Percentiles rank a stretch among this genome's conserved stretches.
Evolutionary conservation across 768 basidiomycete species (phyloP).

Genomic region (Boletus fagicola): DNA sequence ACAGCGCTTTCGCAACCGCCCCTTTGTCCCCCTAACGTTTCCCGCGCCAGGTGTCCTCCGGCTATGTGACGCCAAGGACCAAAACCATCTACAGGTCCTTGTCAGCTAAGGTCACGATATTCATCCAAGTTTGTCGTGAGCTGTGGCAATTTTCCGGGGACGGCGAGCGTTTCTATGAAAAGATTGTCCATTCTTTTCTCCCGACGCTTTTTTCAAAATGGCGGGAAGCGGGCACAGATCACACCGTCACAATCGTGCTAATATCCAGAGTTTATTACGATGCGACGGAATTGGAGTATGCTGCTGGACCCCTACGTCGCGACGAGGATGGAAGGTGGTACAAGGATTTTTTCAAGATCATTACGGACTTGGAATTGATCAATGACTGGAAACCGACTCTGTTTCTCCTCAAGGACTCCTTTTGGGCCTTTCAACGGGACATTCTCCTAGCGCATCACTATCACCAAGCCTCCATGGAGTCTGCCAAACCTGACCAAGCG

Average conservation of each 20-base stretch:
- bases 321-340: conserved; percentile 81
- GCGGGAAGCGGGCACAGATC: conserved; percentile 82
- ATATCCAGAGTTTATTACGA: conserved; percentile 93
- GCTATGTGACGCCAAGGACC: conserved; percentile 75
- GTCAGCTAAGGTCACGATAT: conserved; percentile 89
- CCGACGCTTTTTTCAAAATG: conserved; percentile 85
- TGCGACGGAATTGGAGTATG: conserved; percentile 71
- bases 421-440: conserved; percentile 89
- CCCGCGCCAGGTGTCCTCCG: conserved; percentile 68
- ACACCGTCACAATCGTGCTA: conserved; percentile 91
- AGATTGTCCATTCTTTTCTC: conserved; percentile 96
- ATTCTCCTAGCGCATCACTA: conserved; percentile 89
- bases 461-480: conserved; percentile 61
- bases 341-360: conserved; percentile 96
- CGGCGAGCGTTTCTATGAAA: conserved; percentile 93
- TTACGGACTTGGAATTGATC: conserved; percentile 87
- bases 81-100: conserved; percentile 87
- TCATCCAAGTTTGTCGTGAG: conserved; percentile 95
- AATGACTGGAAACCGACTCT: conserved; percentile 87
- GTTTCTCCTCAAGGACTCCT: conserved; percentile 82
- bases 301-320: conserved; percentile 73
- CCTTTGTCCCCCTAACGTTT: conserved; percentile 3
- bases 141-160: conserved; percentile 97
- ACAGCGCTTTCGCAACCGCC: neutral
- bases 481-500: conserved; percentile 45